Conservation (phyloP, 106 monocot genomes). For the Dendrobium nobile region DNA sequence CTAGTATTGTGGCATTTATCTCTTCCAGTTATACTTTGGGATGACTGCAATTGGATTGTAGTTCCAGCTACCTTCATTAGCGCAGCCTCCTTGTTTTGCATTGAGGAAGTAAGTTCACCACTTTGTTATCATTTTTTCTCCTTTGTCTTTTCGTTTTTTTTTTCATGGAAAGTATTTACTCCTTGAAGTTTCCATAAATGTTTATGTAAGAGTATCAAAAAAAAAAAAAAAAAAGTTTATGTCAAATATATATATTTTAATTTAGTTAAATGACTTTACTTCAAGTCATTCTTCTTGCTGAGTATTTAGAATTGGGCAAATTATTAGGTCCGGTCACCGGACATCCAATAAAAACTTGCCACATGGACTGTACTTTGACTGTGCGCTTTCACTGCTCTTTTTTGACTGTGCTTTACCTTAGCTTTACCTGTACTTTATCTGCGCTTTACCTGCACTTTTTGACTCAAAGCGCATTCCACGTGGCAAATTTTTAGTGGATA, state of each 20-base stretch:
- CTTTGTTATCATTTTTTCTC: background rate
- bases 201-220: background rate
- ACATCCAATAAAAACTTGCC: too few relatives aligned
- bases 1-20: conserved; percentile 96
- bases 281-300: too few relatives aligned
- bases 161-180: background rate
- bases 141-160: background rate
- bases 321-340: too few relatives aligned
- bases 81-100: conserved; percentile 88
- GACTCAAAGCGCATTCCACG: too few relatives aligned
- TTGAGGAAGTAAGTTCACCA: conserved; percentile 71
- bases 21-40: conserved; percentile 91
- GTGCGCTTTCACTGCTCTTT: too few relatives aligned
- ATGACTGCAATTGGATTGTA: conserved; percentile 96
- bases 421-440: too few relatives aligned
- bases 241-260: background rate
- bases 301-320: too few relatives aligned
- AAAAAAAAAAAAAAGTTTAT: too few relatives aligned
- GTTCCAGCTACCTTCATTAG: conserved; percentile 95
- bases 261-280: background rate
- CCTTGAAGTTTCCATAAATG: background rate
- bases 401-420: too few relatives aligned
- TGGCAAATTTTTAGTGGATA: too few relatives aligned
- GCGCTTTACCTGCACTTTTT: too few relatives aligned
- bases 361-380: too few relatives aligned